These are phyloP conservation scores for Tolypocladium cylindrosporum DNA, from an alignment of 2,329 filamentous ascomycete species.

Conservation along the genomic window DNA sequence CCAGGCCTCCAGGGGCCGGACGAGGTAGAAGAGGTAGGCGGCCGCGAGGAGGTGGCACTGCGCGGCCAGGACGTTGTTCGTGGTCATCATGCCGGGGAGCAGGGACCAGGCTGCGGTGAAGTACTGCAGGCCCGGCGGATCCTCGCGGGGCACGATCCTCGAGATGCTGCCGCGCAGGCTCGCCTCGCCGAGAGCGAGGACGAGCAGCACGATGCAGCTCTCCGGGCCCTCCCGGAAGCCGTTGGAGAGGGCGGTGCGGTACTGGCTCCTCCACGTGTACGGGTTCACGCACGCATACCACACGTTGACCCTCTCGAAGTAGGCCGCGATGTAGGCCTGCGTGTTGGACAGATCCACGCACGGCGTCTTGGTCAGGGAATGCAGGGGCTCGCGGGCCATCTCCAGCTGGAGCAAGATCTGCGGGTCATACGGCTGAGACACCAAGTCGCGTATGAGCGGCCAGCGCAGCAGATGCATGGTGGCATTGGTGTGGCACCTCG, in stretches of 20 bases:
- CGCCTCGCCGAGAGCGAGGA: slow-evolving; percentile 68
- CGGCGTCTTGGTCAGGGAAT: slow-evolving; percentile 52
- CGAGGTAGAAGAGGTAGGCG: slow-evolving; percentile 74
- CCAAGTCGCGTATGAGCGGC: slow-evolving; percentile 69
- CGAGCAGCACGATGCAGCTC: slow-evolving; percentile 72
- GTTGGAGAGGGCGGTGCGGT: slow-evolving; percentile 63
- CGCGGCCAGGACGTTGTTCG: slow-evolving; percentile 66
- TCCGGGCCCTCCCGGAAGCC: slow-evolving; percentile 71
- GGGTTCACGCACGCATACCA: slow-evolving; percentile 84
- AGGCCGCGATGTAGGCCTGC: slow-evolving; percentile 65
- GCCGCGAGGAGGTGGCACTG: slow-evolving; percentile 75
- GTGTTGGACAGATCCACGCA: slow-evolving; percentile 66
- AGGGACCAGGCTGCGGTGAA: slow-evolving; percentile 74
- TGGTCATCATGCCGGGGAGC: slow-evolving; percentile 68
- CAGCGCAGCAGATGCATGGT: slow-evolving; percentile 70
- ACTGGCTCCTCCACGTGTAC: slow-evolving; percentile 68
- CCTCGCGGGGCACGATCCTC: slow-evolving; percentile 54
- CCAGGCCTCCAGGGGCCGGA: slow-evolving; percentile 76
- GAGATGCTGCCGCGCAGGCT: slow-evolving; percentile 69
- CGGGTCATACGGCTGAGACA: slow-evolving; percentile 68
- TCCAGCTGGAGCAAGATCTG: slow-evolving; percentile 75
- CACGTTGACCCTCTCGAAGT: slow-evolving; percentile 71
- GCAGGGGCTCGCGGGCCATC: slow-evolving; percentile 68
- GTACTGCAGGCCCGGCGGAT: slow-evolving; percentile 67
- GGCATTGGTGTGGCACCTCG: slow-evolving; percentile 73